Base-by-base conservation (phyloP, 1,139 yeast genomes). In the Suhomyces taliae region DNA sequence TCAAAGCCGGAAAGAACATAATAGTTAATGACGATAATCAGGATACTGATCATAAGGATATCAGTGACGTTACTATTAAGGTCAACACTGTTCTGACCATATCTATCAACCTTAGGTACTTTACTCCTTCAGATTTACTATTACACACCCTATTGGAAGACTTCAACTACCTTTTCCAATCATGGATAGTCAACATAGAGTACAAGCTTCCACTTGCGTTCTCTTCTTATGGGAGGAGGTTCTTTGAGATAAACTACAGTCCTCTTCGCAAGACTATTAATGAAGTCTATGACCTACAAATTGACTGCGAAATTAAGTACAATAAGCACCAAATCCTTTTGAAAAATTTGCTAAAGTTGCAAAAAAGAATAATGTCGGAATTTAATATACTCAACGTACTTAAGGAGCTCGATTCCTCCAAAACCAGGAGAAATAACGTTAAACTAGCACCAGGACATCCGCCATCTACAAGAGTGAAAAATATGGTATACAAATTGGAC, bases 141-240 rank as follows among this genome's bases (percentile, higher is more conserved):
- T 8, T 36, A 3, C 14, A 27, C 2, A 26, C 15, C 6, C 19
- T 67, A n/a, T 38, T 58, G 11, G 50, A 51, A 7, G 57, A 59
- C n/a, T 52, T 70, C 34, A 65, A 72, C 46, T 69, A 71, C 46
- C 54, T 66, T 41, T 49, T 70, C 39, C 50, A 55, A 4, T 65
- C 74, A 1, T 57, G 70, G 53, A 39, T 68, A 7, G 14, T 72
- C 26, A 56, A 67, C 19, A 53, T 69, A 27, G 79, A 74, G 51
- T 48, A 44, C 37, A 45, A 47, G 38, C 64, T 55, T 41, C 79
- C 79, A 1, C 58, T 71, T 12, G 63, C 70, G 2, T 72, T 73
- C 47, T 71, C 77, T n/a, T 58, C 54, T 27, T 61, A 65, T 47
- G 76, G 76, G 1, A 56, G 78, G 32, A 57, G 53, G 14, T 53